These are phyloP conservation scores for Platanus orientalis DNA, from an alignment of 164 flowering plant species.

Conservation along the genomic window DNA sequence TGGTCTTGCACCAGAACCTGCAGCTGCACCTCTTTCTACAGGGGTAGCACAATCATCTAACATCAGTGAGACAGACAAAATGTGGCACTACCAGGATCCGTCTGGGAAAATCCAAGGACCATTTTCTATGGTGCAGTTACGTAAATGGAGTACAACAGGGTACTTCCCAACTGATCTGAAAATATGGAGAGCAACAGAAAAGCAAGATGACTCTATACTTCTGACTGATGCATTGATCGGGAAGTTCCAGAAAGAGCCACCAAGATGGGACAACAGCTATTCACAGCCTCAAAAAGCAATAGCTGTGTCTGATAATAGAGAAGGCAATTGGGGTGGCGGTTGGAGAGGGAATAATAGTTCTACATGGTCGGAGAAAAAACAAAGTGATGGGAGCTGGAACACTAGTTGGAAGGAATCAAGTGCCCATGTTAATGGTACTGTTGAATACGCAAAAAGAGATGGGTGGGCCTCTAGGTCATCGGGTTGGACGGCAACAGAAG, in stretches of 20 bases:
- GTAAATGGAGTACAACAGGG: conserved; percentile 85
- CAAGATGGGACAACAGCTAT: conserved; percentile 16
- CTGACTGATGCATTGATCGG: conserved; percentile 66
- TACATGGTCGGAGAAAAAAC: not conserved
- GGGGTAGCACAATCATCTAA: conserved; percentile 21
- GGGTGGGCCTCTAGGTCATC: conserved; percentile 27
- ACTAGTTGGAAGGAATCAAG: conserved; percentile 15
- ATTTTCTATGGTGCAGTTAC: conserved; percentile 81
- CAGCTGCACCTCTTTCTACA: conserved; percentile 21
- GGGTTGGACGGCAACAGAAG: conserved; percentile 19
- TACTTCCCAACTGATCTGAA: conserved; percentile 72
- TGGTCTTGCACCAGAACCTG: not conserved
- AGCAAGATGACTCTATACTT: conserved; percentile 58
- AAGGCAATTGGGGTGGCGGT: conserved; percentile 11
- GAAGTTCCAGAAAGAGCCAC: conserved; percentile 41
- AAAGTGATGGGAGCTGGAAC: conserved; percentile 9
- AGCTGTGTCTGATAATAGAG: conserved; percentile 8
- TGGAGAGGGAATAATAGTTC: conserved; percentile 12
- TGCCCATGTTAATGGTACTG: conserved; percentile 19
- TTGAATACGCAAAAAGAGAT: conserved; percentile 4
- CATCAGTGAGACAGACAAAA: conserved; percentile 66
- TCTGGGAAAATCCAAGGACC: conserved; percentile 90
- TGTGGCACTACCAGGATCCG: conserved; percentile 93
- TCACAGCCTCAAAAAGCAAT: conserved; percentile 18
- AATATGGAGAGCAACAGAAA: conserved; percentile 62